phyloP scores from a whole-genome alignment of 352 stramenopile genomes.

The Phytopythium delawarense region DNA sequence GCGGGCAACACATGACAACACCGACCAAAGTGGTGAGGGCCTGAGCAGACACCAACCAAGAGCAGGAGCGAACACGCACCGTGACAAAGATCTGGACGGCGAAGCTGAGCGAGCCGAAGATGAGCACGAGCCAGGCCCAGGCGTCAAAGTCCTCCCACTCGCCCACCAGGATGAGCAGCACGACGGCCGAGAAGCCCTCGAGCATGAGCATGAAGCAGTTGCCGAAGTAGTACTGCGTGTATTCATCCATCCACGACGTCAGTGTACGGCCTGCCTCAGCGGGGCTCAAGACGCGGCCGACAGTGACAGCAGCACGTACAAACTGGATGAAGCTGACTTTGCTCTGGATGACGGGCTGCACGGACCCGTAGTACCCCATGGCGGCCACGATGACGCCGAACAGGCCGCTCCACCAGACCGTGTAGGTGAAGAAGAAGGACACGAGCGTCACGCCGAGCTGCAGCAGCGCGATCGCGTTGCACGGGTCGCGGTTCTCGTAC shows the following conservation, averaged over 20 bases:
- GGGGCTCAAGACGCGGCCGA: not conserved
- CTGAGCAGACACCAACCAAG: not conserved
- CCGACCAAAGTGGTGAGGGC: slow-evolving; percentile 2
- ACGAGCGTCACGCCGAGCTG: slow-evolving; percentile 62
- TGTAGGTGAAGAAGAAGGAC: slow-evolving; percentile 81
- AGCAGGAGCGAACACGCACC: slow-evolving; percentile 14
- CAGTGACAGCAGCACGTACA: slow-evolving; percentile 30
- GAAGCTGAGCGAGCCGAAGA: slow-evolving; percentile 67
- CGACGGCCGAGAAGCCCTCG: slow-evolving; percentile 63
- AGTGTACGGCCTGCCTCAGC: not conserved
- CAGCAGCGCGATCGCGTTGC: slow-evolving; percentile 76
- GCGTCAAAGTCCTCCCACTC: slow-evolving; percentile 75
- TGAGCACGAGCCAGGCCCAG: slow-evolving; percentile 67
- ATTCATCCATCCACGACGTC: not conserved
- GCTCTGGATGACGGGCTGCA: slow-evolving; percentile 81
- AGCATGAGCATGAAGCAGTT: slow-evolving; percentile 86
- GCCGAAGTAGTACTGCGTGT: slow-evolving; percentile 75
- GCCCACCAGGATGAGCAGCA: slow-evolving; percentile 70
- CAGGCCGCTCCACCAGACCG: slow-evolving; percentile 74
- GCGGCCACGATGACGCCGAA: slow-evolving; percentile 74
- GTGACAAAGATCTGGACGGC: slow-evolving; percentile 69
- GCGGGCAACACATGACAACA: not conserved
- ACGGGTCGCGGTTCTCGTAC: slow-evolving; percentile 82
- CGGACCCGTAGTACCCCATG: slow-evolving; percentile 81
- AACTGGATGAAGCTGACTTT: slow-evolving; percentile 89